Base-by-base conservation (phyloP, 139 green algal genomes). In the Diplosphaera chodatii region DNA sequence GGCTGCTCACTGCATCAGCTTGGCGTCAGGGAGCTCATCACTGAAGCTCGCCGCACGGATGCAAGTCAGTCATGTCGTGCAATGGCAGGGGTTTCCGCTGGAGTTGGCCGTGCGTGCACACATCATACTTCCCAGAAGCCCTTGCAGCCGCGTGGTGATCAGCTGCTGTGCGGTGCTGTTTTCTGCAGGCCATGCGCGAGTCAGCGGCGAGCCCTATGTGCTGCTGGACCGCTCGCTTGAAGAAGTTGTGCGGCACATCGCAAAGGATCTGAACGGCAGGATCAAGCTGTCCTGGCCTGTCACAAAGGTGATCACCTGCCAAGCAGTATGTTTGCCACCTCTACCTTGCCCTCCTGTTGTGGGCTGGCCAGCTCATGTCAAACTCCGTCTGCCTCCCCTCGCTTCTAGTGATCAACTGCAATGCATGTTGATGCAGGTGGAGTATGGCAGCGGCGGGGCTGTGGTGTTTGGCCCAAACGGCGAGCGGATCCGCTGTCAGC, bases 401-500 rank as follows among this genome's bases (percentile, higher is more conserved):
- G n/a, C n/a, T n/a, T n/a, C n/a, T n/a, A 20, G 37, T 10, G 6
- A 20, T 48, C 6, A 6, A 48, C 8, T 48, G 37, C 37, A 48
- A 6, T 48, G 37, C 10, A 10, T 48, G 37, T 48, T 10, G 37
- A n/a, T n/a, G 18, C 48, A 59, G 48, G 48, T 91, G 31, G 30
- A 78, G 48, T 59, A 59, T 64, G 66, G 66, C 66, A 16, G 68
- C 63, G 30, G 40, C 18, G 77, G 81, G 8, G 81, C 69, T 0
- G 32, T 82, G 37, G 71, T 85, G 23, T 40, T 63, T n/a, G 77
- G 77, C 5, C 55, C 41, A 0, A 22, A 28, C 3, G 67, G 68
- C 31, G 31, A 23, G 41, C 37, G 37, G n/a, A 70, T 77, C 23
- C 37, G 37, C 29, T 80, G 75, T 27, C 40, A 30, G 13, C 66